Evolutionary conservation across 2,329 filamentous ascomycete species (phyloP), one percentile per base, ranked within the genome.

Genomic region (Xylaria sp.): DNA sequence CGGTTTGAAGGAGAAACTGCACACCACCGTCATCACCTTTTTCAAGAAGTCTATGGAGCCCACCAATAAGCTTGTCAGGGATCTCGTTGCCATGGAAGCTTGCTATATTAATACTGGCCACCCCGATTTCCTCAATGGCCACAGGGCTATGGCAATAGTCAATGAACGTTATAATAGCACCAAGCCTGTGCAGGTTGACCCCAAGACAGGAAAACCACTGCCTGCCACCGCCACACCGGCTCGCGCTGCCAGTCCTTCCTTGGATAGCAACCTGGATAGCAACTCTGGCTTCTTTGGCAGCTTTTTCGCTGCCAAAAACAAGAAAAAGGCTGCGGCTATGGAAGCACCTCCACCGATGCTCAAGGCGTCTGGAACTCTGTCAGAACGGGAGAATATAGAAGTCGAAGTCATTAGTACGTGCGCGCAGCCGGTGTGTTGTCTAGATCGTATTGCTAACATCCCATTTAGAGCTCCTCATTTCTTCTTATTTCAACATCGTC

Each of bases 241-340:
- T 61, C 90, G 94, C 71, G 89, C 92, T 52, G 88, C 88, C 64
- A 97, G 91, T 78, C 96, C 94, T 8, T 92, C 91, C 48, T 83
- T 94, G 63, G 82, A 84, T 43, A 83, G 82, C 33, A 82, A 80
- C 70, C 58, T 77, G n/a, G 80, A 78, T 60, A 73, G 81, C 63
- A 93, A 93, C 78, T 85, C 87, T 69, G 94, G 95, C 46, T 99
- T 99, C 88, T 99, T 99, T 77, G 96, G 96, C 75, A 97, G 93
- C 78, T 99, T 99, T 88, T 99, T 98, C 79, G 94, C 96, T 12
- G 94, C 93, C 79, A 99, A 98, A 89, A 99, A 98, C 85, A 99
- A 98, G 90, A 99, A 99, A 89, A 98, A 98, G 91, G 97, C 97
- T 84, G 96, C 96, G n/a, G 94, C 95, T 57, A 99, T 99, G 96